Percentiles rank a stretch among this genome's conserved stretches.
Evolutionary conservation across 139 green algal species (phyloP).

Genomic region (Diplosphaera chodatii): DNA sequence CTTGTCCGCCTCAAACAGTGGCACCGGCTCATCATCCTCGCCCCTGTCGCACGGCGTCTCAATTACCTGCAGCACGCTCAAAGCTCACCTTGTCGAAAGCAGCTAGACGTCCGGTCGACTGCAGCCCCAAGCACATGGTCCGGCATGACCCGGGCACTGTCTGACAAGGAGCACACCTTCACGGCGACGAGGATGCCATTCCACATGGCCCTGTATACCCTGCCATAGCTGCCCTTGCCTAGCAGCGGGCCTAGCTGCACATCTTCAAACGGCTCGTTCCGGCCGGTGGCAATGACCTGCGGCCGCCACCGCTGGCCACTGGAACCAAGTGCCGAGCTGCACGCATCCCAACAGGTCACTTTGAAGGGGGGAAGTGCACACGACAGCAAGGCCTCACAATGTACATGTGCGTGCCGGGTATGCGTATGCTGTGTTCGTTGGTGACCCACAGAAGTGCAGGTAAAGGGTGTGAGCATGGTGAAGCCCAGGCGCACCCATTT

Average conservation of each 20-base stretch:
- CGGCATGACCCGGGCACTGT: not conserved
- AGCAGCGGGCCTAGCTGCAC: constrained; percentile 38
- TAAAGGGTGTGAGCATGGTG: no score
- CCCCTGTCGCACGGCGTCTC: not conserved
- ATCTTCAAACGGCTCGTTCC: constrained; percentile 16
- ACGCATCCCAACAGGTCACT: constrained; percentile 19
- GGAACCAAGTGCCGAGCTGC: constrained; percentile 41
- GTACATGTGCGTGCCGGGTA: no score
- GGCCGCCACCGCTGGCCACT: constrained; percentile 29
- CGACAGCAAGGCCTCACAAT: no score
- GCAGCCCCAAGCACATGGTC: not conserved
- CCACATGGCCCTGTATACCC: constrained; percentile 54
- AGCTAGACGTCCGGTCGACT: no score
- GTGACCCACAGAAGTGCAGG: no score
- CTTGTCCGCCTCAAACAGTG: not conserved
- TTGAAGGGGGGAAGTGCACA: not conserved
- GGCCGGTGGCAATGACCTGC: not conserved
- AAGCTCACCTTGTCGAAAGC: no score
- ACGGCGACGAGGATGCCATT: constrained; percentile 66
- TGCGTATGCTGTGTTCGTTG: no score
- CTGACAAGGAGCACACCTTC: constrained; percentile 39
- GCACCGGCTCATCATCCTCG: not conserved
- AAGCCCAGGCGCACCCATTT: no score
- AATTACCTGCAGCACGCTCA: not conserved
- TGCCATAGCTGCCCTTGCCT: constrained; percentile 38